phyloP scores from a whole-genome alignment of 1,284 basidiomycete species.

The Microbotryum silenes-acaulis region DNA sequence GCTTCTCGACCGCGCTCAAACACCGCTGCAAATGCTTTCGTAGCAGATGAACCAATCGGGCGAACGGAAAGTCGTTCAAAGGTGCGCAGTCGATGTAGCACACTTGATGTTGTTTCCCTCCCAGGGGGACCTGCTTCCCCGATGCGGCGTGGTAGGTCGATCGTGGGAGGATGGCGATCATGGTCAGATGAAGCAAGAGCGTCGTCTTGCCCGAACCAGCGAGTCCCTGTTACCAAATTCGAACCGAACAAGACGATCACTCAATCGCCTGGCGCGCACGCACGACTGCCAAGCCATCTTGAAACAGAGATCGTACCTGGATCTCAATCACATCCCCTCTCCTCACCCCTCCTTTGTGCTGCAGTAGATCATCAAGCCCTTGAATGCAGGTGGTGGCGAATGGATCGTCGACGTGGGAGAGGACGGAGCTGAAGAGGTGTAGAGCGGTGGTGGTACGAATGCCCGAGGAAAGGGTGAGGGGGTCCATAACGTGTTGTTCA shows the following conservation, averaged over 20 bases:
- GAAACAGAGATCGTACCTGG: background rate
- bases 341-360: background rate
- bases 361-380: background rate
- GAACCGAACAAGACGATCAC: background rate
- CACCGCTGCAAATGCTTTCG: slow-evolving; percentile 38
- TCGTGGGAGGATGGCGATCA: slow-evolving; percentile 54
- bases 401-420: background rate
- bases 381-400: background rate
- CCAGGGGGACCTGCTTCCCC: slow-evolving; percentile 37
- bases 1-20: too few relatives aligned
- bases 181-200: slow-evolving; percentile 56
- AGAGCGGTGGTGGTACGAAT: slow-evolving; percentile 3
- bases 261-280: too few relatives aligned
- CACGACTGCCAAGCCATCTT: too few relatives aligned
- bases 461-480: background rate
- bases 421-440: background rate
- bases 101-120: slow-evolving; percentile 57
- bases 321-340: background rate
- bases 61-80: slow-evolving; percentile 49
- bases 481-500: slow-evolving; percentile 1
- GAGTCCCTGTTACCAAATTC: slow-evolving; percentile 53
- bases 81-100: slow-evolving; percentile 61
- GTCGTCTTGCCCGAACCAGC: slow-evolving; percentile 65
- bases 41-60: slow-evolving; percentile 52
- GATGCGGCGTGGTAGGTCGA: slow-evolving; percentile 26